A percentile compares a stretch with the other conserved stretches of the same genome.
Conservation (phyloP, 768 basidiomycete species). For the Nevesoporus exiguus region DNA sequence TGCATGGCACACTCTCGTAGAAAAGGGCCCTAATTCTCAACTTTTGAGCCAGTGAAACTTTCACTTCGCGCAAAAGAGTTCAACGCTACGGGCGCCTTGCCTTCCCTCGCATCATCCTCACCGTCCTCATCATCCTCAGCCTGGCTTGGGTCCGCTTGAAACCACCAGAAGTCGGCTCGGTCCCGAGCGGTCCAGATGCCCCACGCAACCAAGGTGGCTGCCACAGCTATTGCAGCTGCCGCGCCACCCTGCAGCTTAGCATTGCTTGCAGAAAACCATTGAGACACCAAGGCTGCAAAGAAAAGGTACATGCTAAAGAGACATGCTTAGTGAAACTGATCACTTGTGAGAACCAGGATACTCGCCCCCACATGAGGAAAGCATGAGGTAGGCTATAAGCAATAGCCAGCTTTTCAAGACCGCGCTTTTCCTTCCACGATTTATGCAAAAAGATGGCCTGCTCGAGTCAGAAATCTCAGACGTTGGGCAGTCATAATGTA, state of each 20-base stretch:
- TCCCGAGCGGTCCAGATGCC: slow-evolving; percentile 36
- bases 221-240: slow-evolving; percentile 28
- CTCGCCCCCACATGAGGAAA: slow-evolving; percentile 59
- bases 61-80: not conserved
- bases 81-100: not conserved
- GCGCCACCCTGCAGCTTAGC: slow-evolving; percentile 22
- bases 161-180: slow-evolving; percentile 23
- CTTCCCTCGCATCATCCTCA: not conserved
- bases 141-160: slow-evolving; percentile 18
- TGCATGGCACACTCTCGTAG: slow-evolving; percentile 1
- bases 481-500: not conserved
- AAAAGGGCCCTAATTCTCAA: not conserved
- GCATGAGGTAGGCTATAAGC: not conserved
- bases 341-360: slow-evolving; percentile 1
- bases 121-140: not conserved
- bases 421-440: slow-evolving; percentile 16
- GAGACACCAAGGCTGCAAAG: slow-evolving; percentile 21
- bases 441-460: slow-evolving; percentile 16
- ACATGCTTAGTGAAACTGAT: not conserved
- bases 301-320: slow-evolving; percentile 28
- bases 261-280: slow-evolving; percentile 22
- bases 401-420: not conserved
- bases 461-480: not conserved
- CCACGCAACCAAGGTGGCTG: slow-evolving; percentile 39
- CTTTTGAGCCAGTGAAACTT: not conserved